Evolutionary conservation across 2,329 filamentous ascomycete species (phyloP).

Genomic region (Pseudogymnoascus sp.): DNA sequence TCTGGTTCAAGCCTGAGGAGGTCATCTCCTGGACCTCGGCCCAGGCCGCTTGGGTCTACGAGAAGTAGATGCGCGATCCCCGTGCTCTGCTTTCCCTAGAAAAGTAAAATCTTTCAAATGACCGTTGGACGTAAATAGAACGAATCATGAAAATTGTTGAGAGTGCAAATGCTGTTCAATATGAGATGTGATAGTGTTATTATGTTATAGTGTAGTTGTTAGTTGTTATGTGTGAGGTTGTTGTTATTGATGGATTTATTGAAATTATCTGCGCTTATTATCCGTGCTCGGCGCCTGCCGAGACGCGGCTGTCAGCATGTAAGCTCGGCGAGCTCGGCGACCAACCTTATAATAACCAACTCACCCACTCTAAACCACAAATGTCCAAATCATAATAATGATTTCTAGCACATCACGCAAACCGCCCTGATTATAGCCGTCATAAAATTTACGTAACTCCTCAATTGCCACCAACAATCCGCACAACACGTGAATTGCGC

Average conservation of each 20-base stretch:
- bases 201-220: background rate
- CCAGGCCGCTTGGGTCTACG: slow-evolving; percentile 92
- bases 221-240: background rate
- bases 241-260: background rate
- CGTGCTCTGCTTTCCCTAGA: slow-evolving; percentile 1
- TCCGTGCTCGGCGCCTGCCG: background rate
- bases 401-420: background rate
- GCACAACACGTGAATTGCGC: background rate
- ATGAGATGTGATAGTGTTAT: background rate
- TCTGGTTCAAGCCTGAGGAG: slow-evolving; percentile 94
- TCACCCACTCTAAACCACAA: background rate
- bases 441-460: background rate
- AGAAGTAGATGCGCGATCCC: slow-evolving; percentile 53
- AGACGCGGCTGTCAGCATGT: background rate
- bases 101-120: background rate
- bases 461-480: background rate
- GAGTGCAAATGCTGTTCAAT: background rate
- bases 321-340: background rate
- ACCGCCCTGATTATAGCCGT: background rate
- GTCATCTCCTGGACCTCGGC: slow-evolving; percentile 76
- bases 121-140: background rate
- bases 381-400: background rate
- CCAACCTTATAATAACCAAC: background rate
- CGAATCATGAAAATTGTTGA: background rate
- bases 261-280: slow-evolving; percentile 4